Percentiles rank a stretch among this genome's conserved stretches.
Evolutionary conservation across 176 grass and related monocot genomes (phyloP).

Genomic region (Neostapfia colusana): DNA sequence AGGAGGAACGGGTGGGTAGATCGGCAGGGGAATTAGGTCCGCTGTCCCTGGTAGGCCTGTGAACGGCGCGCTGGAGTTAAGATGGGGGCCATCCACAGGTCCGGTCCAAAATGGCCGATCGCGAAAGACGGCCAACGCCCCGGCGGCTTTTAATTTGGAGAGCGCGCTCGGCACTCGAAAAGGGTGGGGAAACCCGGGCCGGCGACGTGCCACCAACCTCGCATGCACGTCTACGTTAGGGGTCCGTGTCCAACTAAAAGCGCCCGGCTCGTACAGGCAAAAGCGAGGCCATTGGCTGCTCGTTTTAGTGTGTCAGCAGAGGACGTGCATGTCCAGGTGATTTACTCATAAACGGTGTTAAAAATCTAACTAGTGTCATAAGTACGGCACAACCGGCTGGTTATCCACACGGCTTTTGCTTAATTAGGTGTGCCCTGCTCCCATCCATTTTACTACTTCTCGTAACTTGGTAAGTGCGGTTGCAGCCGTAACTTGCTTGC

Average conservation of each 20-base stretch:
- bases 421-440: not conserved
- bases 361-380: not conserved
- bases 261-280: not conserved
- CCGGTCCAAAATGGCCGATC: slow-evolving; percentile 12
- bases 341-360: not conserved
- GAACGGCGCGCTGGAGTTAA: not conserved
- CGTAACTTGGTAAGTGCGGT: not conserved
- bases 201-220: slow-evolving; percentile 39
- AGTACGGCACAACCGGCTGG: not conserved
- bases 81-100: not conserved
- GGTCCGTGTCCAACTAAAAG: slow-evolving; percentile 13
- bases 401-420: not conserved
- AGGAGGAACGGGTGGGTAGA: not conserved
- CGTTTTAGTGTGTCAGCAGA: not conserved
- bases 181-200: not conserved
- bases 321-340: not conserved
- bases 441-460: not conserved
- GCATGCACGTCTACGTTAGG: slow-evolving; percentile 38
- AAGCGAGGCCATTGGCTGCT: not conserved
- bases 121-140: slow-evolving; percentile 37
- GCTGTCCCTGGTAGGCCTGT: slow-evolving; percentile 22
- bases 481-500: not conserved
- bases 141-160: not conserved
- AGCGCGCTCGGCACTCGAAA: not conserved
- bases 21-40: slow-evolving; percentile 29